Evolutionary conservation across 2,329 filamentous ascomycete genomes (phyloP).

Genomic region (Pseudocercospora fuligena): DNA sequence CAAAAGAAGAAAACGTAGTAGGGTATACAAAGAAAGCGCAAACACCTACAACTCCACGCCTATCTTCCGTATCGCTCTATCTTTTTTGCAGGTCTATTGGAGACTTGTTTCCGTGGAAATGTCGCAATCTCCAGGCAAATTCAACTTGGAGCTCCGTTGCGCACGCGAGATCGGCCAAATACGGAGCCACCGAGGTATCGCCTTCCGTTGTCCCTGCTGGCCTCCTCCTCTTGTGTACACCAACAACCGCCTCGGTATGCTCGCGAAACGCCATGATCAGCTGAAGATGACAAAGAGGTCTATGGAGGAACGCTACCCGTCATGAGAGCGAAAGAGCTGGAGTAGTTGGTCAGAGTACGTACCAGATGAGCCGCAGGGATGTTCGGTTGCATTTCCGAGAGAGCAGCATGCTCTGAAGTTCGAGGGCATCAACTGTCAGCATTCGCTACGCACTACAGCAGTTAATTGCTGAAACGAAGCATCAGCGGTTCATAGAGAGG

Average conservation of each 20-base stretch:
- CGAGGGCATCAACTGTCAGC: too few species aligned
- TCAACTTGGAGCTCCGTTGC: background rate
- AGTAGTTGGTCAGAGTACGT: background rate
- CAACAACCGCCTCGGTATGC: background rate
- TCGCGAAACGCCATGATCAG: background rate
- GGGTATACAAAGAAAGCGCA: background rate
- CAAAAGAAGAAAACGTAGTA: background rate
- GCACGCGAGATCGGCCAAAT: background rate
- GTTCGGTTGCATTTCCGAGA: background rate
- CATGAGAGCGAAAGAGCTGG: background rate
- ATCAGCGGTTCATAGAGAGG: too few species aligned
- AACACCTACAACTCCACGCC: slow-evolving; percentile 2
- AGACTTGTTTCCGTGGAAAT: background rate
- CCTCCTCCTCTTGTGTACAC: slow-evolving; percentile 1
- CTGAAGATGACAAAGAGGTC: background rate
- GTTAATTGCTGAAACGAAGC: too few species aligned
- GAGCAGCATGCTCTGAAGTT: too few species aligned
- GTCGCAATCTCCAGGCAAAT: background rate
- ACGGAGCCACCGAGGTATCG: background rate
- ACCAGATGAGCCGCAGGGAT: background rate
- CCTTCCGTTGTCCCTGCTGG: too few species aligned
- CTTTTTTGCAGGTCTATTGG: background rate
- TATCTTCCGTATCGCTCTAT: background rate
- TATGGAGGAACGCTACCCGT: background rate
- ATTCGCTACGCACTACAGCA: too few species aligned